Base-by-base conservation (phyloP, 495 filamentous ascomycete species). In the Tirmania nivea region DNA sequence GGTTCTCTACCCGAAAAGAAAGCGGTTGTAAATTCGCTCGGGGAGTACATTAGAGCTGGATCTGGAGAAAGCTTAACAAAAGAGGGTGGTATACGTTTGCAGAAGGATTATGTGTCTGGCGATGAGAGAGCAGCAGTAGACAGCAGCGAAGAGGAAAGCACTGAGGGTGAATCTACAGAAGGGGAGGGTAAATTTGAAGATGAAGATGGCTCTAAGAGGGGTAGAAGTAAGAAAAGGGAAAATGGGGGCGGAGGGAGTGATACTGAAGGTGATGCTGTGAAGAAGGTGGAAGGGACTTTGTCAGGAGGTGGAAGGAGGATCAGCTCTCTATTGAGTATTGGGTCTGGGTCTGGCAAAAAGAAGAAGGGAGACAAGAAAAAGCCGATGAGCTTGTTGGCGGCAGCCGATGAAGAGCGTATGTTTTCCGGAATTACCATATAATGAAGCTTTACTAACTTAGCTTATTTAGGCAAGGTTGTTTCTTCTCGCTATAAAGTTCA, bases 371-470 rank as follows among this genome's bases (percentile, higher is more conserved):
- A 55, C 5, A 67, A 61, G 54, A 54, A 53, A 39, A 66, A 66
- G 58, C 68, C 71, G 1, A 69, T 71, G 59, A 81, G 75, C 60
- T 62, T 83, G 39, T 62, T 84, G 19, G 80, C 78, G 49, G 81
- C 79, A 11, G 77, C 79, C 10, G 81, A 87, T 64, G 80, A 87
- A 68, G 84, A 88, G 63, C 75, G 85, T 82, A 77, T 57, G 83
- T 78, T 14, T 48, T 20, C 5, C 36, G 11, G 8, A 50, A 59
- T 47, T 57, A 10, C 36, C 11, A 54, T 52, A 37, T 19, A 45
- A 45, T 0, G 17, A 14, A 14, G 14, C 17, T 45, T 45, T 45
- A 45, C 57, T 60, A 48, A 65, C 42, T 45, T 19, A 6, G 47
- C 10, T 45, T 9, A 2, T 48, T 56, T 54, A 66, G 60, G 62